phyloP scores from a whole-genome alignment of 2,329 filamentous ascomycete species.

The Aspergillus sp. region DNA sequence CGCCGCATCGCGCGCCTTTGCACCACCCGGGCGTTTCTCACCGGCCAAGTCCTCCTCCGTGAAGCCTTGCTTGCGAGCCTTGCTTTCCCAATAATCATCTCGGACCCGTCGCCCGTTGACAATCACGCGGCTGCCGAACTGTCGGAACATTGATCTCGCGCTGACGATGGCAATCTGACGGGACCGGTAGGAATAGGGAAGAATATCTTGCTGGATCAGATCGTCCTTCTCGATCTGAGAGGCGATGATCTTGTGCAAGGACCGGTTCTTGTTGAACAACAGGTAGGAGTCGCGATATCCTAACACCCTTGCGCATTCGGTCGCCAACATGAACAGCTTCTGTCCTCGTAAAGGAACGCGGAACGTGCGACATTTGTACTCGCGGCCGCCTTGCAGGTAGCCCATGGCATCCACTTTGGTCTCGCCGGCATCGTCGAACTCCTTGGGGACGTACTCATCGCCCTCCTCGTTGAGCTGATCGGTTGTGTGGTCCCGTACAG shows the following conservation, averaged over 20 bases:
- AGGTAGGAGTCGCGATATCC: conserved; percentile 97
- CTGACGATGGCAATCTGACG: conserved; percentile 98
- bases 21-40: conserved; percentile 89
- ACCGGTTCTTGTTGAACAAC: conserved; percentile 97
- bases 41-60: conserved; percentile 94
- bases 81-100: conserved; percentile 98
- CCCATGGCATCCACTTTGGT: conserved; percentile 87
- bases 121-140: conserved; percentile 94
- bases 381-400: conserved; percentile 74
- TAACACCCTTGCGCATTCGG: conserved; percentile 89
- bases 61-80: conserved; percentile 95
- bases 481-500: conserved; percentile 93
- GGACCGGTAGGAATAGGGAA: conserved; percentile 97
- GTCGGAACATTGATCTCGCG: conserved; percentile 95
- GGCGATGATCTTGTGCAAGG: conserved; percentile 95
- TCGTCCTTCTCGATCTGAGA: conserved; percentile 96
- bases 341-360: conserved; percentile 85
- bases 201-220: conserved; percentile 87
- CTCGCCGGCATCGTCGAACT: conserved; percentile 89
- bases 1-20: conserved; percentile 80
- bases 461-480: conserved; percentile 86
- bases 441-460: conserved; percentile 92
- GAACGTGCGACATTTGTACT: conserved; percentile 92
- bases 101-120: conserved; percentile 84
- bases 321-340: conserved; percentile 98